A percentile compares a stretch with the other conserved stretches of the same genome.
Evolutionary conservation across 2,329 filamentous ascomycete species (phyloP).

Genomic region (Neophaeococcomyces aloes): DNA sequence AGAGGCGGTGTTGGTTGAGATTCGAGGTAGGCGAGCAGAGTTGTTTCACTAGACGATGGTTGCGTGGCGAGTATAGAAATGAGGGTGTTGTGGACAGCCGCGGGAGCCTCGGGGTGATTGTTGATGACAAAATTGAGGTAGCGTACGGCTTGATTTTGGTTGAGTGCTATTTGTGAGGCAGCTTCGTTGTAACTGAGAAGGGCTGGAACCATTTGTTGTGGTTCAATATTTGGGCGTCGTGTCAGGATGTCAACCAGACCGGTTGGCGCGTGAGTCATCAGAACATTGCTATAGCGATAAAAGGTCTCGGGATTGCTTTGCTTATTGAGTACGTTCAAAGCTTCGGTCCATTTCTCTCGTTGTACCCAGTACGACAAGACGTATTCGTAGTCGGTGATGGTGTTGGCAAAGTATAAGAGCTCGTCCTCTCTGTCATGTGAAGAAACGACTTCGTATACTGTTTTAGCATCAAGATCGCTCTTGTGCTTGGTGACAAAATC

Average conservation of each 20-base stretch:
- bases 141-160: slow-evolving; percentile 79
- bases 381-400: slow-evolving; percentile 85
- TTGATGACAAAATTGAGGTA: slow-evolving; percentile 88
- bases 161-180: slow-evolving; percentile 48
- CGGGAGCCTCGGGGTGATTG: slow-evolving; percentile 65
- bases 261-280: slow-evolving; percentile 77
- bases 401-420: slow-evolving; percentile 78
- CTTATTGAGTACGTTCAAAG: slow-evolving; percentile 77
- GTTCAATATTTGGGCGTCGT: slow-evolving; percentile 75
- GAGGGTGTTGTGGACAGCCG: slow-evolving; percentile 91
- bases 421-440: slow-evolving; percentile 92
- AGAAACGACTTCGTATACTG: slow-evolving; percentile 89
- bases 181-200: slow-evolving; percentile 82
- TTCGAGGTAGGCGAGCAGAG: slow-evolving; percentile 78
- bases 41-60: slow-evolving; percentile 69
- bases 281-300: slow-evolving; percentile 92
- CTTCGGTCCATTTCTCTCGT: slow-evolving; percentile 81
- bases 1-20: slow-evolving; percentile 74
- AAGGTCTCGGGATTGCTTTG: slow-evolving; percentile 89
- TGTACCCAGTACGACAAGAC: slow-evolving; percentile 96
- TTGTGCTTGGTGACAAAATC: slow-evolving; percentile 82
- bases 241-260: slow-evolving; percentile 93
- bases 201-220: slow-evolving; percentile 81
- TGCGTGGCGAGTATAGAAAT: slow-evolving; percentile 92
- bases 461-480: slow-evolving; percentile 76